Evolutionary conservation across 1,284 basidiomycete genomes (phyloP).

Genomic region (Heliocybe sulcata): DNA sequence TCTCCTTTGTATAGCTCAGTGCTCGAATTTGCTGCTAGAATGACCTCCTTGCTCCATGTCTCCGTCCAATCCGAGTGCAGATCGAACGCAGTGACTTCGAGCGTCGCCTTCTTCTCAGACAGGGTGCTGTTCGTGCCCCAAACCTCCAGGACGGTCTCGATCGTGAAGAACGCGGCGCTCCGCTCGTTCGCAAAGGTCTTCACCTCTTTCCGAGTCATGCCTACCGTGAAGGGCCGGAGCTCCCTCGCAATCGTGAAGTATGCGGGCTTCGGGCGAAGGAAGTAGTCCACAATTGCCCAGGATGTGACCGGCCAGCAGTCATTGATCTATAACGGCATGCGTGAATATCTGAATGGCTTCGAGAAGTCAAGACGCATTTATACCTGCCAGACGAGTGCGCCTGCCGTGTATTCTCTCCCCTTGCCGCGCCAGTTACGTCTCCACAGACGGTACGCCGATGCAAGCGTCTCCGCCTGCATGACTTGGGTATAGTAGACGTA

Average conservation of each 20-base stretch:
- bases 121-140: slow-evolving; percentile 83
- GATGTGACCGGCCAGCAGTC: slow-evolving; percentile 69
- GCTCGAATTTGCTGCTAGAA: slow-evolving; percentile 67
- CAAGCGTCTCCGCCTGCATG: slow-evolving; percentile 59
- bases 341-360: slow-evolving; percentile 28
- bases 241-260: slow-evolving; percentile 51
- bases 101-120: slow-evolving; percentile 41
- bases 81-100: slow-evolving; percentile 71
- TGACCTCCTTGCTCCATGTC: slow-evolving; percentile 40
- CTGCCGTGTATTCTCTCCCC: slow-evolving; percentile 47
- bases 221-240: slow-evolving; percentile 39
- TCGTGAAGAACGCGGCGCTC: slow-evolving; percentile 58
- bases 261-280: slow-evolving; percentile 52
- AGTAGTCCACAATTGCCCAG: slow-evolving; percentile 68
- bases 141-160: slow-evolving; percentile 63
- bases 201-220: slow-evolving; percentile 64
- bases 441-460: slow-evolving; percentile 55
- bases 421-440: slow-evolving; percentile 52
- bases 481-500: slow-evolving; percentile 58
- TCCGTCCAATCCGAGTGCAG: slow-evolving; percentile 54
- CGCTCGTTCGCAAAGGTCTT: slow-evolving; percentile 49
- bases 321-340: slow-evolving; percentile 56
- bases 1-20: slow-evolving; percentile 72
- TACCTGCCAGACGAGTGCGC: not conserved
- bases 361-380: not conserved